A percentile compares a stretch with the other conserved stretches of the same genome.
These are phyloP conservation scores for Pulveroboletus sp. DNA, from an alignment of 768 basidiomycete species.

Conservation along the genomic window DNA sequence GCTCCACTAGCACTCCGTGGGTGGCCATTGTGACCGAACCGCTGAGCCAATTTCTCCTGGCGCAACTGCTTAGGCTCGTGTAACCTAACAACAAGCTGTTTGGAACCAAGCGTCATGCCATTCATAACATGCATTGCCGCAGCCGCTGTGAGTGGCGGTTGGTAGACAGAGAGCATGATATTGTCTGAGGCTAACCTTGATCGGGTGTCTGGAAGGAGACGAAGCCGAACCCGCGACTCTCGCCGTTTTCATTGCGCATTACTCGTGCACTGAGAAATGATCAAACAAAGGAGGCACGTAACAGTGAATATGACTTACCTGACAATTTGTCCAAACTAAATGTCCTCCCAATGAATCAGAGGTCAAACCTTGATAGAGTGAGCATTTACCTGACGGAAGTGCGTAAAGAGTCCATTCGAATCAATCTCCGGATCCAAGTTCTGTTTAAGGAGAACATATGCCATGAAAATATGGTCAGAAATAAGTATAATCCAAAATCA, in stretches of 20 bases:
- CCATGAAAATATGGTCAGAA: constrained; percentile 1
- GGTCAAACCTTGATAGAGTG: constrained; percentile 1
- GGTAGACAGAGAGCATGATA: neutral
- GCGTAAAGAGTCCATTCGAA: constrained; percentile 76
- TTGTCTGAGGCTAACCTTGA: constrained; percentile 49
- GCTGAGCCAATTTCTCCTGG: constrained; percentile 80
- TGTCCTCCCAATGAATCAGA: constrained; percentile 12
- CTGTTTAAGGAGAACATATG: constrained; percentile 34
- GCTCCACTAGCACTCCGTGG: constrained; percentile 78
- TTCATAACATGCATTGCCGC: constrained; percentile 81
- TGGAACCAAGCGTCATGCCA: constrained; percentile 61
- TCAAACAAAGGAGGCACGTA: neutral
- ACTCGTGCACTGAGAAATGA: constrained; percentile 67
- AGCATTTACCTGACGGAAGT: constrained; percentile 65
- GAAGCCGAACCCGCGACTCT: constrained; percentile 87
- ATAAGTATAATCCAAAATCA: constrained; percentile 25
- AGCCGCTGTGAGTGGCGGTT: constrained; percentile 43
- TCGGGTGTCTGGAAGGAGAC: constrained; percentile 82
- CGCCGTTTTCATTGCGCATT: constrained; percentile 81
- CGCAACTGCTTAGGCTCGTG: constrained; percentile 92
- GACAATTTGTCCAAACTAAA: constrained; percentile 82
- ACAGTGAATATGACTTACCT: constrained; percentile 45
- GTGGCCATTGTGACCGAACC: constrained; percentile 77
- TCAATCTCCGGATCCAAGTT: constrained; percentile 83
- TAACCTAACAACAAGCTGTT: constrained; percentile 79